A percentile compares a stretch with the other conserved stretches of the same genome.
These are phyloP conservation scores for Scheffersomyces lignosus DNA, from an alignment of 805 yeast genomes.

Conservation along the genomic window DNA sequence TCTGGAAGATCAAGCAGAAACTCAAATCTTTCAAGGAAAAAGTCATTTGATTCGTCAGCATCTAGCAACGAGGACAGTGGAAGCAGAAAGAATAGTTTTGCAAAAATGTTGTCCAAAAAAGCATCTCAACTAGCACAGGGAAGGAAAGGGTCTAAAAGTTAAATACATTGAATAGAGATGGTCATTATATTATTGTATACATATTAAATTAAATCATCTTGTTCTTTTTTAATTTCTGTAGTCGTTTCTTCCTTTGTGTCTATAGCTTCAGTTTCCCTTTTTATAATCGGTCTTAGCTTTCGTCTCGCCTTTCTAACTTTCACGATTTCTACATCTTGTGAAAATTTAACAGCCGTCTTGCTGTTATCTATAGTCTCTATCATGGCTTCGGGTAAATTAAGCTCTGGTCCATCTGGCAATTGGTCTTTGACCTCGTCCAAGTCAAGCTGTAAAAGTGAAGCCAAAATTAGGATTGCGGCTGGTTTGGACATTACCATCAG, in stretches of 20 bases:
- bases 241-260: background rate
- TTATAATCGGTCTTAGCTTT: too few species aligned
- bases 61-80: constrained; percentile 12
- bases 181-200: background rate
- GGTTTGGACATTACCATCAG: constrained; percentile 83
- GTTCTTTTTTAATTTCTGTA: background rate
- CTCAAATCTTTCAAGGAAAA: constrained; percentile 14
- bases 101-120: constrained; percentile 32
- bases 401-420: constrained; percentile 72
- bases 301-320: constrained; percentile 14
- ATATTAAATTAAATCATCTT: background rate
- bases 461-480: constrained; percentile 73
- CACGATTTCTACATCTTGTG: constrained; percentile 53
- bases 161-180: constrained; percentile 6
- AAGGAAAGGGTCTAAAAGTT: constrained; percentile 13
- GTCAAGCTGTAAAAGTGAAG: constrained; percentile 56
- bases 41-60: constrained; percentile 20
- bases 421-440: constrained; percentile 42
- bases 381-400: constrained; percentile 64
- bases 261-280: too few species aligned
- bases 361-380: constrained; percentile 70
- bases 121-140: constrained; percentile 32
- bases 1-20: constrained; percentile 8
- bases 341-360: constrained; percentile 55
- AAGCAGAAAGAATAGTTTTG: constrained; percentile 26